These are phyloP conservation scores for Omphalotus guepiniiformis DNA, from an alignment of 768 basidiomycete genomes.

Conservation along the genomic window DNA sequence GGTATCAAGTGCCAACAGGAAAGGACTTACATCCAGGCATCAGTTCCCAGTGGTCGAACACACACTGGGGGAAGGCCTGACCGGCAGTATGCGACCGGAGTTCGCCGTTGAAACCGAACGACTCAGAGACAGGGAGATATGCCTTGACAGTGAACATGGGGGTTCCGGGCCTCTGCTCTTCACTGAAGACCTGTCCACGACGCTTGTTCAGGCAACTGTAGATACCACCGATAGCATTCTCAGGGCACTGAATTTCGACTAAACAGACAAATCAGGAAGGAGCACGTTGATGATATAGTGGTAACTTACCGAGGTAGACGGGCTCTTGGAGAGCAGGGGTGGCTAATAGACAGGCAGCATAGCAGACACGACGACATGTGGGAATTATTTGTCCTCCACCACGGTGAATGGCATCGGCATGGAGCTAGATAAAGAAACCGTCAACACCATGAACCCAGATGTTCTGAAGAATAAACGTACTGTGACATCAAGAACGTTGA, in stretches of 20 bases:
- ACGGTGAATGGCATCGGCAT: constrained; percentile 98
- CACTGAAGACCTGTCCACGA: constrained; percentile 97
- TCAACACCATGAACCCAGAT: background rate
- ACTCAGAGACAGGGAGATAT: constrained; percentile 87
- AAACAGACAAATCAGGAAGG: constrained; percentile 1
- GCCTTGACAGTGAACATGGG: constrained; percentile 99
- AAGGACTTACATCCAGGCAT: constrained; percentile 72
- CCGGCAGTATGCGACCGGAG: constrained; percentile 90
- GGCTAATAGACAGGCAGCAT: constrained; percentile 93
- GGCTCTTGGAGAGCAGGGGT: constrained; percentile 93
- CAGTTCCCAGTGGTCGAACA: constrained; percentile 90
- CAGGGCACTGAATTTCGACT: constrained; percentile 99
- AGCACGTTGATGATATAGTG: background rate
- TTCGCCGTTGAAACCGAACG: constrained; percentile 97
- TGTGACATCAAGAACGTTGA: constrained; percentile 95
- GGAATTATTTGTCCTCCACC: constrained; percentile 99
- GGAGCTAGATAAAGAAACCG: constrained; percentile 52
- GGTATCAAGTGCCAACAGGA: constrained; percentile 5
- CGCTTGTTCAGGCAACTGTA: constrained; percentile 93
- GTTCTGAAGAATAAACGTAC: constrained; percentile 38
- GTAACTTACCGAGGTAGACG: constrained; percentile 75
- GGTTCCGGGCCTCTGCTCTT: constrained; percentile 95
- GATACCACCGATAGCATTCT: constrained; percentile 96
- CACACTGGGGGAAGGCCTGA: constrained; percentile 96
- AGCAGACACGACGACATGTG: constrained; percentile 92